Conservation (phyloP, 2,329 filamentous ascomycete genomes). For the Endoconidiophora polonica region DNA sequence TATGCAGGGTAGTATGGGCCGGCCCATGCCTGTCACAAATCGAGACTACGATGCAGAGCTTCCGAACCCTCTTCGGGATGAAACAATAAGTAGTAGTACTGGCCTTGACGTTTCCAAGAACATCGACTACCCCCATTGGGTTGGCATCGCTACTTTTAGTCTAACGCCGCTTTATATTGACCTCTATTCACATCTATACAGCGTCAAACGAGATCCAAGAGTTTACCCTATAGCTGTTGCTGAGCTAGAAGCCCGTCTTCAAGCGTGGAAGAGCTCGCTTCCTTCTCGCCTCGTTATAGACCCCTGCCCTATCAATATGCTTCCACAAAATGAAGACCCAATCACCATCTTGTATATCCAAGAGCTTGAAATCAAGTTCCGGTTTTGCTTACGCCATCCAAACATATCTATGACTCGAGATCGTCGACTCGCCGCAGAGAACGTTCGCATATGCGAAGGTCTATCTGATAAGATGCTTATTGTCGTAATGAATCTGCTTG, state of each 20-base stretch:
- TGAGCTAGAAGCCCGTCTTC: slow-evolving; percentile 47
- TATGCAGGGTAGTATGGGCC: slow-evolving; percentile 59
- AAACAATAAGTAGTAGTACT: slow-evolving; percentile 42
- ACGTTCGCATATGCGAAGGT: slow-evolving; percentile 49
- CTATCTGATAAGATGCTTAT: slow-evolving; percentile 47
- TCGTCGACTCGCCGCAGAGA: slow-evolving; percentile 38
- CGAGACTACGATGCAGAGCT: slow-evolving; percentile 69
- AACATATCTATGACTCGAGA: slow-evolving; percentile 41
- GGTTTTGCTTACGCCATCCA: slow-evolving; percentile 43
- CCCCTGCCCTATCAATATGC: slow-evolving; percentile 20
- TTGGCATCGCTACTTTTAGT: slow-evolving; percentile 49
- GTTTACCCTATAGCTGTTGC: slow-evolving; percentile 47
- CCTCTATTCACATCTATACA: slow-evolving; percentile 62
- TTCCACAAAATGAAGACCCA: slow-evolving; percentile 24
- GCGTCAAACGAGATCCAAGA: slow-evolving; percentile 44
- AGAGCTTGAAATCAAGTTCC: slow-evolving; percentile 38
- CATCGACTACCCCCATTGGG: slow-evolving; percentile 41
- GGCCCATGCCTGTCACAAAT: slow-evolving; percentile 56
- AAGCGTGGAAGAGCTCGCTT: slow-evolving; percentile 45
- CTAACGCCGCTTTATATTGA: slow-evolving; percentile 52
- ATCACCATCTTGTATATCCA: slow-evolving; percentile 33
- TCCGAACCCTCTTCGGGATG: slow-evolving; percentile 55
- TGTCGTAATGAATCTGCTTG: slow-evolving; percentile 40
- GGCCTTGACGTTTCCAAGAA: slow-evolving; percentile 35
- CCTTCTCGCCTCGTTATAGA: slow-evolving; percentile 36